Evolutionary conservation across 768 basidiomycete species (phyloP).

Genomic region (Scleroderma bovista): DNA sequence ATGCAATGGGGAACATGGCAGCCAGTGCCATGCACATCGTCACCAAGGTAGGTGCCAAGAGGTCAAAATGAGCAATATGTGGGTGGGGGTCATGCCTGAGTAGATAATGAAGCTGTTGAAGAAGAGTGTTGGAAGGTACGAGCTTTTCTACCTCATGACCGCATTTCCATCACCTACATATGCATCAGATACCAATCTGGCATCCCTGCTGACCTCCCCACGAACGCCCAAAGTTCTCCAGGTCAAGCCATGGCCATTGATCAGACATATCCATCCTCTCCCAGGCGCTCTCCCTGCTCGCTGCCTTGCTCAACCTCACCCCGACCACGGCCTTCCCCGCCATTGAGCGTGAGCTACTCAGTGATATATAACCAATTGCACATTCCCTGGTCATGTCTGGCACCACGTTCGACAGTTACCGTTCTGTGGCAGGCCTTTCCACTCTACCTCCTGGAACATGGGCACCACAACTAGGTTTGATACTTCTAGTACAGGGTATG

Average conservation of each 20-base stretch:
- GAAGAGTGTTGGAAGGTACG: slow-evolving; percentile 72
- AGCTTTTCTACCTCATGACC: neutral
- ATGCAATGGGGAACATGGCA: slow-evolving; percentile 61
- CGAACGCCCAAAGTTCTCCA: slow-evolving; percentile 63
- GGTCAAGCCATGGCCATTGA: slow-evolving; percentile 67
- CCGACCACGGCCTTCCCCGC: slow-evolving; percentile 68
- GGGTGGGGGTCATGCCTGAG: slow-evolving; percentile 79
- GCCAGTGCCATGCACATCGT: slow-evolving; percentile 81
- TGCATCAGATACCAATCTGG: slow-evolving; percentile 38
- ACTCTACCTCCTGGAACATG: slow-evolving; percentile 37
- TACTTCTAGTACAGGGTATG: slow-evolving; percentile 24
- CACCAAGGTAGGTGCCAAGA: slow-evolving; percentile 78
- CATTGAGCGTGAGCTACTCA: slow-evolving; percentile 63
- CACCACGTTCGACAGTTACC: slow-evolving; percentile 60
- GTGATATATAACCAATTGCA: slow-evolving; percentile 62
- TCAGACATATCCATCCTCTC: slow-evolving; percentile 76
- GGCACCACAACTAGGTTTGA: slow-evolving; percentile 29
- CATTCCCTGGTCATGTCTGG: slow-evolving; percentile 77
- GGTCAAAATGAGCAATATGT: slow-evolving; percentile 65
- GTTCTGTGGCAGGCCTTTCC: slow-evolving; percentile 25
- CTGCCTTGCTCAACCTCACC: slow-evolving; percentile 62
- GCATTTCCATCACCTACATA: neutral
- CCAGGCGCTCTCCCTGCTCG: slow-evolving; percentile 59
- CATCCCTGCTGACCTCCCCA: slow-evolving; percentile 55
- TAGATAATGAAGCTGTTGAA: slow-evolving; percentile 74